Conservation (phyloP, 306 rosid genomes). For the Cotoneaster glaucophyllus region DNA sequence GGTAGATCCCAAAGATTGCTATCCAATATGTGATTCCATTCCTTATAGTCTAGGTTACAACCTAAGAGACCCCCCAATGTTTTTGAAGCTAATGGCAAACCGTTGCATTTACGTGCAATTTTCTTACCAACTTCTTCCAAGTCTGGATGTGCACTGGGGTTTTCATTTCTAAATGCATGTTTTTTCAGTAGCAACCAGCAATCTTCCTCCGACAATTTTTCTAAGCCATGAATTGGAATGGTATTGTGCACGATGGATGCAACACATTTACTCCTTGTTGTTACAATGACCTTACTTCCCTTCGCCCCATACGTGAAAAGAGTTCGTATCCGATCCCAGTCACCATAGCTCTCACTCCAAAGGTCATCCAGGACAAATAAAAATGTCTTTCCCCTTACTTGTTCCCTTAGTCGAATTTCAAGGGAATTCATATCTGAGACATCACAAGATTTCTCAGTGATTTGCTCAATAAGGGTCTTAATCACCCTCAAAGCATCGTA, state of each 20-base stretch:
- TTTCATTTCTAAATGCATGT: background rate
- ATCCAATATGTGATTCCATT: background rate
- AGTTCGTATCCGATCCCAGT: background rate
- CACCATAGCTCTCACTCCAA: background rate
- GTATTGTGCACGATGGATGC: background rate
- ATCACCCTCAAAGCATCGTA: background rate
- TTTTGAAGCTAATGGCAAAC: conserved; percentile 7
- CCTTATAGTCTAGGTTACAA: background rate
- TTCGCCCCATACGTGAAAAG: background rate
- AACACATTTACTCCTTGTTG: conserved; percentile 3
- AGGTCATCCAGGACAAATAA: background rate
- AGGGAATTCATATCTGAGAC: background rate
- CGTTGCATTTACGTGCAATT: conserved; percentile 11
- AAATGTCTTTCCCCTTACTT: background rate
- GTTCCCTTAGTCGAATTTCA: background rate
- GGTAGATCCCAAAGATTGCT: background rate
- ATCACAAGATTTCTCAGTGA: background rate
- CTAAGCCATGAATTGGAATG: background rate
- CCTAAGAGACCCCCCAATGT: background rate
- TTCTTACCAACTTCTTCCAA: conserved; percentile 8
- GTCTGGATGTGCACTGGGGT: background rate
- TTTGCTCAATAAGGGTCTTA: background rate
- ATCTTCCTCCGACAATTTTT: background rate
- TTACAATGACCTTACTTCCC: conserved; percentile 11
- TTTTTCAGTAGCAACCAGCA: background rate